Percentiles rank a stretch among this genome's conserved stretches.
Evolutionary conservation across 2,329 filamentous ascomycete genomes (phyloP).

Genomic region (Fusarium nematophilum): DNA sequence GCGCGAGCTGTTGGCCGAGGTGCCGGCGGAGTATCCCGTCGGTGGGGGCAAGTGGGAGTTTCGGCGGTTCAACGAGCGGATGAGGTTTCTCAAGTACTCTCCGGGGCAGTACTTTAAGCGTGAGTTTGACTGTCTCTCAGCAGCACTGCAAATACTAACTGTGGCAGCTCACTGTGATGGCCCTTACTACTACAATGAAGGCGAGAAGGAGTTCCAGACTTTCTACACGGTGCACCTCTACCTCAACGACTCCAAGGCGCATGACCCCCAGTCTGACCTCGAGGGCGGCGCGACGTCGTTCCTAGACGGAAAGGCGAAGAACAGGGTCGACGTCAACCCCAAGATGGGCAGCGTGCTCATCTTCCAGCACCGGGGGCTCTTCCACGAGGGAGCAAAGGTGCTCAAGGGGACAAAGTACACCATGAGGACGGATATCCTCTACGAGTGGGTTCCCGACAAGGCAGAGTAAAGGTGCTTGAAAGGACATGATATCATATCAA

Average conservation of each 20-base stretch:
- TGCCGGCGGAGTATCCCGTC: conserved; percentile 44
- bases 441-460: conserved; percentile 48
- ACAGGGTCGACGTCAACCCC: conserved; percentile 64
- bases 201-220: conserved; percentile 57
- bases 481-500: not conserved
- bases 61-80: conserved; percentile 73
- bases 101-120: conserved; percentile 78
- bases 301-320: conserved; percentile 55
- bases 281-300: conserved; percentile 68
- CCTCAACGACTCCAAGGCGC: conserved; percentile 46
- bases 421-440: conserved; percentile 67
- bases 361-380: conserved; percentile 65
- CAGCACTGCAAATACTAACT: not conserved
- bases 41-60: conserved; percentile 55
- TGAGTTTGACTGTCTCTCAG: conserved; percentile 38
- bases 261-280: conserved; percentile 45
- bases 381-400: conserved; percentile 67
- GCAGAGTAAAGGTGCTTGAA: conserved; percentile 1
- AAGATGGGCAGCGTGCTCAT: conserved; percentile 68
- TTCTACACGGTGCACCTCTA: conserved; percentile 68
- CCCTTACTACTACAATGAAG: conserved; percentile 65
- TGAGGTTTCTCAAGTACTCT: conserved; percentile 80
- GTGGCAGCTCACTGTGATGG: conserved; percentile 74
- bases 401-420: conserved; percentile 65
- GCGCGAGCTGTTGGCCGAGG: conserved; percentile 51